These are phyloP conservation scores for Candida neerlandica DNA, from an alignment of 1,139 yeast genomes.

Conservation along the genomic window DNA sequence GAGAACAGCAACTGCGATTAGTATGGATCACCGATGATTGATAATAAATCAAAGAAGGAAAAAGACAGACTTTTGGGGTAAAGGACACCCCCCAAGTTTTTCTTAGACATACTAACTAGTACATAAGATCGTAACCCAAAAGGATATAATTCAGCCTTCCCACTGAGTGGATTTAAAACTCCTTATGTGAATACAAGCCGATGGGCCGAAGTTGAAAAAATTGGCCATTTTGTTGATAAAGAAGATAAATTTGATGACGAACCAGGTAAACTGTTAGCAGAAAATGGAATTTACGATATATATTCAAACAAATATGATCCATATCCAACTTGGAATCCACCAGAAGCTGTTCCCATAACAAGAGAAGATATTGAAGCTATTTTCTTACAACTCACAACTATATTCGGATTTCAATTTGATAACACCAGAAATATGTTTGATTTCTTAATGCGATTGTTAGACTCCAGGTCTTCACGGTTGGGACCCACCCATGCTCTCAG, in stretches of 20 bases:
- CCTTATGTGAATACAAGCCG: slow-evolving; percentile 48
- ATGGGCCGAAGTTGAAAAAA: slow-evolving; percentile 43
- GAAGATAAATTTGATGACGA: slow-evolving; percentile 23
- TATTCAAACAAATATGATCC: slow-evolving; percentile 48
- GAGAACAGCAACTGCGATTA: slow-evolving; percentile 21
- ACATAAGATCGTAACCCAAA: slow-evolving; percentile 16
- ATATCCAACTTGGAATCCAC: slow-evolving; percentile 61
- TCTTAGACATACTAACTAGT: slow-evolving; percentile 8
- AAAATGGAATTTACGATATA: slow-evolving; percentile 40
- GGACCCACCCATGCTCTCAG: slow-evolving; percentile 55
- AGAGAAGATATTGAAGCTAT: slow-evolving; percentile 56
- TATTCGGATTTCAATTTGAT: slow-evolving; percentile 71
- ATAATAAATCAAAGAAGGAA: not conserved
- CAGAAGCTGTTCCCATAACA: slow-evolving; percentile 57
- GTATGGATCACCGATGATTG: slow-evolving; percentile 19
- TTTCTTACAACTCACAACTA: slow-evolving; percentile 51
- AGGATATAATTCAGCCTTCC: slow-evolving; percentile 23
- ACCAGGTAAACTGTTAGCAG: slow-evolving; percentile 39
- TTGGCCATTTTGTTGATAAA: slow-evolving; percentile 26
- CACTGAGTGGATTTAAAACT: slow-evolving; percentile 53
- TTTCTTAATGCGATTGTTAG: slow-evolving; percentile 88
- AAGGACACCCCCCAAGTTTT: not conserved
- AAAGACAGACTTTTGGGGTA: not conserved
- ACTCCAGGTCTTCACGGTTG: slow-evolving; percentile 71
- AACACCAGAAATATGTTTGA: slow-evolving; percentile 73